Evolutionary conservation across 164 flowering plant genomes (phyloP).

Genomic region (Umbilicus rupestris): DNA sequence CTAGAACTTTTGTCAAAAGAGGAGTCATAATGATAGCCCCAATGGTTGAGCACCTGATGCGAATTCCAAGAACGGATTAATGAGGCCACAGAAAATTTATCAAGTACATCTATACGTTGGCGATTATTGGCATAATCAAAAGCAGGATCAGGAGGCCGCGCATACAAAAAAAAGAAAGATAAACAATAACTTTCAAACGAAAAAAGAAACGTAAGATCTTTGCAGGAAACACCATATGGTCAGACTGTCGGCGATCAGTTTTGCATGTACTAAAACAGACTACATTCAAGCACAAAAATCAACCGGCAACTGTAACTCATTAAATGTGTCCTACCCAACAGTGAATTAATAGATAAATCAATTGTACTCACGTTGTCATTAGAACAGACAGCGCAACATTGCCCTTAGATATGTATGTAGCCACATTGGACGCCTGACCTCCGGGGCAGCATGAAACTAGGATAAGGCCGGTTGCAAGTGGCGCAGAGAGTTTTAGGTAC

Average conservation of each 20-base stretch:
- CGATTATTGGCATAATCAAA: too few species aligned
- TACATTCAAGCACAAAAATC: background rate
- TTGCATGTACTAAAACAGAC: background rate
- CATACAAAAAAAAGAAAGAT: too few species aligned
- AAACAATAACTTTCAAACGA: background rate
- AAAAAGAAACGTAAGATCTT: background rate
- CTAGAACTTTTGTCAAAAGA: slow-evolving; percentile 86
- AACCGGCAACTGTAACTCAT: background rate
- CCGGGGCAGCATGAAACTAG: slow-evolving; percentile 99
- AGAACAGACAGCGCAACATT: slow-evolving; percentile 98
- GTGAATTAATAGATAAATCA: background rate
- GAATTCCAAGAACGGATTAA: background rate
- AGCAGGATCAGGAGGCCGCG: background rate
- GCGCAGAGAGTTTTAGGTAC: slow-evolving; percentile 79
- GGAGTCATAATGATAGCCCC: slow-evolving; percentile 98
- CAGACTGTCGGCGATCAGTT: background rate
- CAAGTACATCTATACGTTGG: too few species aligned
- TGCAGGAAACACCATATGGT: background rate
- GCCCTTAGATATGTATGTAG: slow-evolving; percentile 95
- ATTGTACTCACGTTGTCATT: slow-evolving; percentile 82
- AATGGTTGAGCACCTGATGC: slow-evolving; percentile 79
- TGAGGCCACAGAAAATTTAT: background rate
- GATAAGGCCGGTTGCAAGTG: slow-evolving; percentile 97
- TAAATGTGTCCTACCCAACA: too few species aligned
- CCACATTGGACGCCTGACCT: slow-evolving; percentile 98